These are phyloP conservation scores for Solioccasus polychromus DNA, from an alignment of 768 basidiomycete species.

Conservation along the genomic window DNA sequence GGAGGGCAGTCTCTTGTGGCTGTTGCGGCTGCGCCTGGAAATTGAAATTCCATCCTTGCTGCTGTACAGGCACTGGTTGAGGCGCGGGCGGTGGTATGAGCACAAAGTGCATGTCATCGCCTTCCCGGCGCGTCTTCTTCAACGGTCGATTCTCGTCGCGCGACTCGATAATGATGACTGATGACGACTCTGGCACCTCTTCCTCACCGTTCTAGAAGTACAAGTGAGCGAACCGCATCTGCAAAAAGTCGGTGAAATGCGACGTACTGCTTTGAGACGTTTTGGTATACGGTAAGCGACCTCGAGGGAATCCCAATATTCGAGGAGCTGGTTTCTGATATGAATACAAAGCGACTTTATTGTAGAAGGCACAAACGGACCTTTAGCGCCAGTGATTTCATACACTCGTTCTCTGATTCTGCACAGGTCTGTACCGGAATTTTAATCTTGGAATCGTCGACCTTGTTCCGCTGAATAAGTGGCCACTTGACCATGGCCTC, in stretches of 20 bases:
- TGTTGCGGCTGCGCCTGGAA: no score
- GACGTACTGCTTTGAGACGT: constrained; percentile 44
- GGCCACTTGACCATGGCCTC: constrained; percentile 78
- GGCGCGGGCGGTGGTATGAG: constrained; percentile 9
- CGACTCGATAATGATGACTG: constrained; percentile 18
- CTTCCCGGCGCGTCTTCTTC: constrained; percentile 31
- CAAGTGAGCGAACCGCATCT: constrained; percentile 2
- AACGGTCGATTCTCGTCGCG: constrained; percentile 31
- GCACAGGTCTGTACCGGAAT: constrained; percentile 56
- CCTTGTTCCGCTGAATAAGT: constrained; percentile 82
- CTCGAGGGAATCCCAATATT: constrained; percentile 76
- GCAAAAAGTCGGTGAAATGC: background rate
- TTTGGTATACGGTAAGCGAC: constrained; percentile 88
- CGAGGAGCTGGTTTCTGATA: constrained; percentile 53
- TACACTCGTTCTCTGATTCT: constrained; percentile 51
- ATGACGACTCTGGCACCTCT: constrained; percentile 17
- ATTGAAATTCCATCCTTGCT: no score
- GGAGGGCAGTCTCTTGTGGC: no score
- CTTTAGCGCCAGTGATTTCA: constrained; percentile 60
- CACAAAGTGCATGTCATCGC: constrained; percentile 24
- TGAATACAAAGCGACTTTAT: background rate
- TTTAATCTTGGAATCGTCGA: constrained; percentile 78
- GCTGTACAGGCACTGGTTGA: no score
- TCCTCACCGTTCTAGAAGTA: constrained; percentile 31
- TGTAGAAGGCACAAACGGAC: constrained; percentile 36